Conservation (phyloP, 805 yeast species). For the Metschnikowia anglica region DNA sequence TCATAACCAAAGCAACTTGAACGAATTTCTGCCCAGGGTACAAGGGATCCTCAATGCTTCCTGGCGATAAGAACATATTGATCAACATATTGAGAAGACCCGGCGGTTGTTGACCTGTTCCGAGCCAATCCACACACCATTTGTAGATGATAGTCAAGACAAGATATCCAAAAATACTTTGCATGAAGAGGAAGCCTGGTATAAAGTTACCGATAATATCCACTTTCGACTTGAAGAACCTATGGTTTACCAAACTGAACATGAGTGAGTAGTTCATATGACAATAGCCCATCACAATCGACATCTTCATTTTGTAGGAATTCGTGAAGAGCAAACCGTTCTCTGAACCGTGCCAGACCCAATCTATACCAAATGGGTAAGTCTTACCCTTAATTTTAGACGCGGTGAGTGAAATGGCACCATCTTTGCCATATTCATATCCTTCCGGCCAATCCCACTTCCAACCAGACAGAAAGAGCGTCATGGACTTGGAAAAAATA, state of each 20-base stretch:
- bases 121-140: conserved; percentile 93
- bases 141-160: conserved; percentile 84
- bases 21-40: conserved; percentile 76
- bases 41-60: conserved; percentile 74
- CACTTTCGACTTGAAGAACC: conserved; percentile 63
- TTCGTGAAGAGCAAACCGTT: conserved; percentile 86
- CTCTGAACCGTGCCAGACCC: conserved; percentile 98
- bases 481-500: conserved; percentile 86
- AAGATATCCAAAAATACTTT: conserved; percentile 91
- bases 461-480: conserved; percentile 89
- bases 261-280: conserved; percentile 91
- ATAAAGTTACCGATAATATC: conserved; percentile 91
- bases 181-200: conserved; percentile 94
- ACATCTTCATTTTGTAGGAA: conserved; percentile 95
- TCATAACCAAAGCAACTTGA: conserved; percentile 66
- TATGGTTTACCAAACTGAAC: conserved; percentile 80
- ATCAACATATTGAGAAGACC: conserved; percentile 92
- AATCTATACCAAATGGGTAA: conserved; percentile 86
- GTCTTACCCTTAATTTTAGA: conserved; percentile 61
- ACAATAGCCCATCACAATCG: conserved; percentile 87
- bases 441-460: conserved; percentile 83
- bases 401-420: conserved; percentile 69
- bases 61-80: conserved; percentile 93
- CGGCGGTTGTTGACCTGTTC: conserved; percentile 77
- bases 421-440: conserved; percentile 67